Evolutionary conservation across 805 yeast species (phyloP).

Genomic region (Barnettozyma pratensis): DNA sequence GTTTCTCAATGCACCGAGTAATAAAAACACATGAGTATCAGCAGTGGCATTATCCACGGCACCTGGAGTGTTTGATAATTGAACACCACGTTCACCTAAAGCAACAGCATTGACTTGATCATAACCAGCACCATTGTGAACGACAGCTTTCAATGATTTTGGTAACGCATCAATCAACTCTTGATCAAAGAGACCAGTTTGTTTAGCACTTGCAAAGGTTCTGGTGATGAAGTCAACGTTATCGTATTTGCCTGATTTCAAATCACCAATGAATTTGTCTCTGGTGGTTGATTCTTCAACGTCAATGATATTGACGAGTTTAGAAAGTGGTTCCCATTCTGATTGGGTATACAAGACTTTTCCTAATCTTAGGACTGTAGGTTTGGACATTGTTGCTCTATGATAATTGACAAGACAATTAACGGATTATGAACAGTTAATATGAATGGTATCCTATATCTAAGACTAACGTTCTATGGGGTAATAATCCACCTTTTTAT

Average conservation of each 20-base stretch:
- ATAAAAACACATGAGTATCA: slow-evolving; percentile 58
- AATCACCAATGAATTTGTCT: slow-evolving; percentile 31
- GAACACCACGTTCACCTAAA: slow-evolving; percentile 47
- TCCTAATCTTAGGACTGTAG: slow-evolving; percentile 55
- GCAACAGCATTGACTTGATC: slow-evolving; percentile 62
- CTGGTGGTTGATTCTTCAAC: slow-evolving; percentile 31
- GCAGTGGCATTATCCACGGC: slow-evolving; percentile 72
- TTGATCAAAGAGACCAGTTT: slow-evolving; percentile 62
- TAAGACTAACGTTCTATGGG: neutral
- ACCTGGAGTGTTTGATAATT: slow-evolving; percentile 61
- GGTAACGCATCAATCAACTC: slow-evolving; percentile 57
- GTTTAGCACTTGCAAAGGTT: slow-evolving; percentile 45
- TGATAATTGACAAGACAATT: no score
- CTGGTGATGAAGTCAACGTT: slow-evolving; percentile 38
- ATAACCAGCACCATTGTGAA: slow-evolving; percentile 73
- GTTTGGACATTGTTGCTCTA: slow-evolving; percentile 27
- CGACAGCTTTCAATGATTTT: slow-evolving; percentile 41
- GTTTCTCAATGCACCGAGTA: slow-evolving; percentile 61
- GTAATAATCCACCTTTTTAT: neutral
- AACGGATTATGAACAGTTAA: no score
- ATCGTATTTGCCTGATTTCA: slow-evolving; percentile 25
- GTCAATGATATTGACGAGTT: slow-evolving; percentile 42
- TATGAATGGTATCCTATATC: no score
- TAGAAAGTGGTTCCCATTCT: slow-evolving; percentile 56
- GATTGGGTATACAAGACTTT: slow-evolving; percentile 51